Conservation (phyloP, 495 filamentous ascomycete genomes). For the Platismatia glauca region DNA sequence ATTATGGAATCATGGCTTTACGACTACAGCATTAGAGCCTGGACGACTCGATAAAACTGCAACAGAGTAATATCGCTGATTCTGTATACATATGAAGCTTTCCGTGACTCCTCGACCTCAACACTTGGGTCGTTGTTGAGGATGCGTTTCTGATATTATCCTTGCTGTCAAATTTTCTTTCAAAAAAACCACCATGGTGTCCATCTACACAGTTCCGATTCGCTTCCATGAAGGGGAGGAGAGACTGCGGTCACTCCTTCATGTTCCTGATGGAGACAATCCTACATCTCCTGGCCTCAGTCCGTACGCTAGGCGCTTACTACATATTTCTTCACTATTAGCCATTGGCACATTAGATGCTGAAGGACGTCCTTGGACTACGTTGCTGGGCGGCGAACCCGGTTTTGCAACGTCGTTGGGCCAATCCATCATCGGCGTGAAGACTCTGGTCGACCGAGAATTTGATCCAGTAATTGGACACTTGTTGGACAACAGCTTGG, state of each 20-base stretch:
- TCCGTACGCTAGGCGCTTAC: slow-evolving; percentile 41
- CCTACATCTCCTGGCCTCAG: slow-evolving; percentile 52
- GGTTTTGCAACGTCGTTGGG: slow-evolving; percentile 55
- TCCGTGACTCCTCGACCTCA: too few species aligned
- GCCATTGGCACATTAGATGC: slow-evolving; percentile 62
- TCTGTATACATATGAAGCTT: too few species aligned
- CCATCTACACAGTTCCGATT: background rate
- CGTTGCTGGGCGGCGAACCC: slow-evolving; percentile 60
- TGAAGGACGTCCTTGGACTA: slow-evolving; percentile 60
- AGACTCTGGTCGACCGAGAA: slow-evolving; percentile 45
- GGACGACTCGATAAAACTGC: too few species aligned
- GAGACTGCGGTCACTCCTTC: slow-evolving; percentile 39
- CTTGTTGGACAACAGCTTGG: slow-evolving; percentile 37
- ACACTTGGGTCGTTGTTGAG: too few species aligned
- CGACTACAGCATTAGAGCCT: too few species aligned
- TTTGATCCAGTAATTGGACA: slow-evolving; percentile 57
- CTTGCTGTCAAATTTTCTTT: background rate
- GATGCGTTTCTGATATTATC: too few species aligned
- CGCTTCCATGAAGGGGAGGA: slow-evolving; percentile 40
- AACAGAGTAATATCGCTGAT: background rate
- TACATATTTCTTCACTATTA: slow-evolving; percentile 51
- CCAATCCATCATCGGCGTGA: slow-evolving; percentile 48
- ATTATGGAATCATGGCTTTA: slow-evolving; percentile 5
- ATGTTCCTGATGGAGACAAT: slow-evolving; percentile 44
- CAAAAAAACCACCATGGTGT: background rate